Conservation (phyloP, 495 filamentous ascomycete genomes). For the Aspergillus indologenus region DNA sequence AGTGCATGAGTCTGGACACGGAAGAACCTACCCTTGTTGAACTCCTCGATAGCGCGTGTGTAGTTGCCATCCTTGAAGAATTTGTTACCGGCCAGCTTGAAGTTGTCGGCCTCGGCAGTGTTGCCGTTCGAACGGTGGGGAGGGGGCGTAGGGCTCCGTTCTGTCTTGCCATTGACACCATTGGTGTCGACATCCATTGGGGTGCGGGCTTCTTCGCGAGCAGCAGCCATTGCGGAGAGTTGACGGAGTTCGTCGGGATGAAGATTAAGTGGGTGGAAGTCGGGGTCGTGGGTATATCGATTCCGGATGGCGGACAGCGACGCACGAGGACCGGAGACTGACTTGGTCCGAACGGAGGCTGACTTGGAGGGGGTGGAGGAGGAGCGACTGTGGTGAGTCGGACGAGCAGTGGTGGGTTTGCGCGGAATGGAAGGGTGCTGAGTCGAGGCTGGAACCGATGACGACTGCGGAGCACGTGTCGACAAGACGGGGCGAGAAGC, state of each 20-base stretch:
- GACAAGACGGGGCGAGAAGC: constrained; percentile 14
- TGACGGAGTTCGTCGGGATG: constrained; percentile 80
- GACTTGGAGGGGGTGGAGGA: constrained; percentile 25
- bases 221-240: constrained; percentile 68
- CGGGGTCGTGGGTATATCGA: constrained; percentile 57
- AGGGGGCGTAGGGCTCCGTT: constrained; percentile 67
- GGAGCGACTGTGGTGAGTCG: constrained; percentile 18
- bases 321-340: constrained; percentile 8
- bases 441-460: constrained; percentile 23
- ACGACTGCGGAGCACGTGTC: constrained; percentile 23
- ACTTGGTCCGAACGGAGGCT: constrained; percentile 7
- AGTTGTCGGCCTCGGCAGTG: constrained; percentile 74
- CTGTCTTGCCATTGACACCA: constrained; percentile 52
- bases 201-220: constrained; percentile 52
- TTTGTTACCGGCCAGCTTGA: constrained; percentile 91
- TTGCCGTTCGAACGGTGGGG: constrained; percentile 67
- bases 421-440: constrained; percentile 16
- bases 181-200: constrained; percentile 80
- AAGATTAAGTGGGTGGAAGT: constrained; percentile 81
- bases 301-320: constrained; percentile 20
- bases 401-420: constrained; percentile 16
- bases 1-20: constrained; percentile 6
- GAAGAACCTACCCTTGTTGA: constrained; percentile 76
- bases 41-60: constrained; percentile 79
- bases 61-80: constrained; percentile 93